These are phyloP conservation scores for Talaromyces sp. DNA, from an alignment of 2,329 filamentous ascomycete species.

Conservation along the genomic window DNA sequence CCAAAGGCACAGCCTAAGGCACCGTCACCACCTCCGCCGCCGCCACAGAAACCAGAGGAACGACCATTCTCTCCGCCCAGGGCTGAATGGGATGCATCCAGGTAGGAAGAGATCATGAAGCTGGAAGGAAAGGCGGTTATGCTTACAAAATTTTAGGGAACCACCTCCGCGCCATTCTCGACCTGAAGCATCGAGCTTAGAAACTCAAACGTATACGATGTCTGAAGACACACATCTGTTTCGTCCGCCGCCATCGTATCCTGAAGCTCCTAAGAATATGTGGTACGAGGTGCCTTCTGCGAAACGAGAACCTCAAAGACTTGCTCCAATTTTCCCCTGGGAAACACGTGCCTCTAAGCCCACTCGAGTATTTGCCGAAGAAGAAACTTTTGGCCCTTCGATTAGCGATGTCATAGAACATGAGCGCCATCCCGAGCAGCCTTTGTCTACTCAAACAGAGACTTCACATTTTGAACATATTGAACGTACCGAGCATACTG, in stretches of 20 bases:
- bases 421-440: background rate
- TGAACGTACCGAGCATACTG: slow-evolving; percentile 11
- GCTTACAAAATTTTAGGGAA: slow-evolving; percentile 47
- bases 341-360: slow-evolving; percentile 64
- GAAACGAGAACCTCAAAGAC: slow-evolving; percentile 56
- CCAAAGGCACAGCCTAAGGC: slow-evolving; percentile 19
- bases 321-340: slow-evolving; percentile 84
- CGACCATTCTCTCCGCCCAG: slow-evolving; percentile 56
- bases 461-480: slow-evolving; percentile 10
- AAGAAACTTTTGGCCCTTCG: slow-evolving; percentile 18
- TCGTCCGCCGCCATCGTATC: slow-evolving; percentile 70
- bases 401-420: background rate
- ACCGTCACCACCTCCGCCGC: slow-evolving; percentile 20
- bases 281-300: slow-evolving; percentile 72
- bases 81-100: slow-evolving; percentile 61
- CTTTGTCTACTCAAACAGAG: slow-evolving; percentile 17
- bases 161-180: slow-evolving; percentile 62
- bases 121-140: slow-evolving; percentile 17
- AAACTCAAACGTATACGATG: slow-evolving; percentile 75
- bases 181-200: slow-evolving; percentile 83
- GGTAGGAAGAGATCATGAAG: slow-evolving; percentile 40
- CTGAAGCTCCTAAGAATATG: slow-evolving; percentile 81
- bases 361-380: slow-evolving; percentile 47
- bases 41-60: slow-evolving; percentile 24
- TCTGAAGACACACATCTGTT: slow-evolving; percentile 72